These are phyloP conservation scores for Cicer judaicum DNA, from an alignment of 306 rosid genomes.

Conservation along the genomic window DNA sequence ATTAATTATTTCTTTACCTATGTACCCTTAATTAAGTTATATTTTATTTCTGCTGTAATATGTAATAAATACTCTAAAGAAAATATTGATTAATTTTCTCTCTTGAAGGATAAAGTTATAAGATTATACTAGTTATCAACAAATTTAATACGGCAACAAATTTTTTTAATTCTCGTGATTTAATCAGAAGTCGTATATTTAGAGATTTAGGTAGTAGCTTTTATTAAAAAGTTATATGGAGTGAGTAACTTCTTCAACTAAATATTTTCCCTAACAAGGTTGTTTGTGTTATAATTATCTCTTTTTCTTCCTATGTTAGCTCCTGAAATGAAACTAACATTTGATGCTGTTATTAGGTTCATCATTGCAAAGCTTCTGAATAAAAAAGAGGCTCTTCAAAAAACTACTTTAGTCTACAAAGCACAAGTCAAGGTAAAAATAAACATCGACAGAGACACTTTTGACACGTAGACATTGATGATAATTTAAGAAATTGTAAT, in stretches of 20 bases:
- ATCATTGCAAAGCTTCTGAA: conserved; percentile 29
- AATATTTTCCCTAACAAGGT: conserved; percentile 33
- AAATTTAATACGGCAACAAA: no score
- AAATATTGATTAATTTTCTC: no score
- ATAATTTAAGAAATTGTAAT: no score
- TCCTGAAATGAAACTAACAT: not conserved
- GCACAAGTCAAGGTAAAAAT: conserved; percentile 45
- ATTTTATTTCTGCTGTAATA: no score
- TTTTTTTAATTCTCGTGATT: no score
- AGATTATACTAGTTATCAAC: no score
- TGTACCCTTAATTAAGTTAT: no score
- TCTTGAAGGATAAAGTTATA: no score
- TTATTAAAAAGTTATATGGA: conserved; percentile 38
- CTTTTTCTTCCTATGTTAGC: not conserved
- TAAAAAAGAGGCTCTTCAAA: conserved; percentile 41
- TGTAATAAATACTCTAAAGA: no score
- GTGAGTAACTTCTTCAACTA: conserved; percentile 41
- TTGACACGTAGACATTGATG: no score
- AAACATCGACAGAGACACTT: not conserved
- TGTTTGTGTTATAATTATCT: conserved; percentile 28
- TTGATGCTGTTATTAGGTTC: conserved; percentile 43
- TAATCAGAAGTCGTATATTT: no score
- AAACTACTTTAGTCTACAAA: conserved; percentile 35
- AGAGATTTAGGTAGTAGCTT: not conserved
- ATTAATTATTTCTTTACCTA: no score